Conservation (phyloP, 1,284 basidiomycete genomes). For the Cystodermella granulosa region DNA sequence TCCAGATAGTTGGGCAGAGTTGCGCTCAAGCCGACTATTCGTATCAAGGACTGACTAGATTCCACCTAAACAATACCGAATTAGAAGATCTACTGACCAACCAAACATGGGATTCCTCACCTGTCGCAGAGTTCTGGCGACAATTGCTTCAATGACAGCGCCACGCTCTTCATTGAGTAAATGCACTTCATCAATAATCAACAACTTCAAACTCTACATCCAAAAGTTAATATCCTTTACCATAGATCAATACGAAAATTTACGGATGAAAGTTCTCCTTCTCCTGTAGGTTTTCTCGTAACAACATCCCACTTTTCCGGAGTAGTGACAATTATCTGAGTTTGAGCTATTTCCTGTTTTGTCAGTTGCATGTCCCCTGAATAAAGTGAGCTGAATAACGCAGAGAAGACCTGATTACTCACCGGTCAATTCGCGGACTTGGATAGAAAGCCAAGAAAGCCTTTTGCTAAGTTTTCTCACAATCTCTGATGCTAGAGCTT, state of each 20-base stretch:
- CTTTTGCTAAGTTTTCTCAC: slow-evolving; percentile 89
- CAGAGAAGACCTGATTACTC: slow-evolving; percentile 13
- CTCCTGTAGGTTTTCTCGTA: slow-evolving; percentile 93
- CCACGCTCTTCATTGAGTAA: slow-evolving; percentile 96
- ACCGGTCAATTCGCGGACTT: slow-evolving; percentile 90
- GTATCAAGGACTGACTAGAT: slow-evolving; percentile 92
- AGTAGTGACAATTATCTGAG: slow-evolving; percentile 98
- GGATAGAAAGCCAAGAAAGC: slow-evolving; percentile 83
- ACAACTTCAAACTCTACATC: slow-evolving; percentile 78
- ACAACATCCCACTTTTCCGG: slow-evolving; percentile 99
- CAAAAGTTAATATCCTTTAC: background rate
- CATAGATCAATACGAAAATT: slow-evolving; percentile 19
- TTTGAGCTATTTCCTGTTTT: slow-evolving; percentile 88
- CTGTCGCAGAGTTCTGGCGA: slow-evolving; percentile 90
- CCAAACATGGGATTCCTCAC: slow-evolving; percentile 47
- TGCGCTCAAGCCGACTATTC: slow-evolving; percentile 97
- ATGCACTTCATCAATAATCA: slow-evolving; percentile 99
- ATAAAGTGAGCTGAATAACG: slow-evolving; percentile 4
- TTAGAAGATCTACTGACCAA: background rate
- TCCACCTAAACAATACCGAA: slow-evolving; percentile 82
- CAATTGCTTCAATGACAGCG: slow-evolving; percentile 97
- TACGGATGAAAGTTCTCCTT: slow-evolving; percentile 90
- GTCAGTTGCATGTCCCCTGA: slow-evolving; percentile 97
- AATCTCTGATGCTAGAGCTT: slow-evolving; percentile 94
- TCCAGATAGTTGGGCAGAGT: slow-evolving; percentile 97